Evolutionary conservation across 768 basidiomycete genomes (phyloP), one percentile per base, ranked within the genome.

Genomic region (Lentinula lateritia): DNA sequence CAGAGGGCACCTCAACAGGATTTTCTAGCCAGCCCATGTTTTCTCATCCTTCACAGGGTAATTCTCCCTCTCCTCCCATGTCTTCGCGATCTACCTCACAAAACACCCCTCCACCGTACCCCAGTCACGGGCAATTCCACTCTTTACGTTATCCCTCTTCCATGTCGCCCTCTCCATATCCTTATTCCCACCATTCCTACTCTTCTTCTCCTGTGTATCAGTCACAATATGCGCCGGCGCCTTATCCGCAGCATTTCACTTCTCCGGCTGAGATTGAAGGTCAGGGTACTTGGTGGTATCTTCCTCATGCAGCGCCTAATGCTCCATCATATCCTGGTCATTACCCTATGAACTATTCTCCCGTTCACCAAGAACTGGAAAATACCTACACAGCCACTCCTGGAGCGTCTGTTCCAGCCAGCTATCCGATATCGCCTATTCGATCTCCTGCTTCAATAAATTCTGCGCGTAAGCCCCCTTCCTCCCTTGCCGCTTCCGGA

Each of bases 261-360:
- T 66, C 69, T 16, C 62, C 73, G 15, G 62, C 58, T 2, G 75
- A 75, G 5, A 67, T 70, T n/a, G 81, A 81, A 5, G 70, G 70
- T n/a, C 80, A 75, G 62, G 78, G 77, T n/a, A 70, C 75, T 1
- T 84, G 83, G 82, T 86, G 80, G 77, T 85, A 84, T 63, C 66
- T 81, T 20, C 76, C 76, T 42, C 71, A 72, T 58, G 63, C 69
- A 57, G 28, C 72, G 1, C 62, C 62, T 2, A 62, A 66, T 4
- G 65, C 58, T n/a, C 65, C 65, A 12, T 64, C 72, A 18, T 78
- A 76, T 63, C 75, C 71, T 28, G 66, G 66, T 1, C 73, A 66
- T 57, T 75, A 75, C 64, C 62, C 70, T 3, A 63, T 71, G 54
- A 65, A 67, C 18, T 76, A 77, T 64, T 39, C 75, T 2, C 68